phyloP scores from a whole-genome alignment of 306 rosid genomes.

The Prunus kanzakura region DNA sequence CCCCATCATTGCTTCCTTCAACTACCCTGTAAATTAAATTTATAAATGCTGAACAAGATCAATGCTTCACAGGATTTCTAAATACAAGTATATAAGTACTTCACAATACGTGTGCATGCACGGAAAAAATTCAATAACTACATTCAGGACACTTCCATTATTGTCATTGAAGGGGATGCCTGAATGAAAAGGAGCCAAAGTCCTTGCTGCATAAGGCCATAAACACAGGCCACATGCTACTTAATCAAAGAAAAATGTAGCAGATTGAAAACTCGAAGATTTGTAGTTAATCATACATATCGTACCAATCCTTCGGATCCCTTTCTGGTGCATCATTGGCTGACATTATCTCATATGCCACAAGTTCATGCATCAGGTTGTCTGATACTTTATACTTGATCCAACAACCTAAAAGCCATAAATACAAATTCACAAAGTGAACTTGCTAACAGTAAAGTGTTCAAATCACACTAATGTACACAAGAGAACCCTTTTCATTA shows the following conservation, averaged over 20 bases:
- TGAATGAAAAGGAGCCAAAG: neutral
- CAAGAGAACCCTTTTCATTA: conserved; percentile 19
- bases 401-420: conserved; percentile 67
- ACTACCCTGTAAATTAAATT: conserved; percentile 53
- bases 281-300: neutral
- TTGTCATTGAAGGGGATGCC: neutral
- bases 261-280: neutral
- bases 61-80: neutral
- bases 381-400: conserved; percentile 50
- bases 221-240: neutral
- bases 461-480: neutral
- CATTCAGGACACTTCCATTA: neutral
- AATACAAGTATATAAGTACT: neutral
- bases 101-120: neutral
- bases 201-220: neutral
- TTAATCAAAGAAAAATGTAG: neutral
- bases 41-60: neutral
- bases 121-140: neutral
- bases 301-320: conserved; percentile 96
- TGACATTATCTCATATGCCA: conserved; percentile 86
- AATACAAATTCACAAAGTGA: neutral
- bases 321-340: conserved; percentile 96
- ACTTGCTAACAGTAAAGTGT: neutral
- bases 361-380: conserved; percentile 61
- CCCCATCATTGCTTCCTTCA: conserved; percentile 80